Percentiles rank a stretch among this genome's conserved stretches.
Conservation (phyloP, 441 rosid species). For the Isatis lusitanica region DNA sequence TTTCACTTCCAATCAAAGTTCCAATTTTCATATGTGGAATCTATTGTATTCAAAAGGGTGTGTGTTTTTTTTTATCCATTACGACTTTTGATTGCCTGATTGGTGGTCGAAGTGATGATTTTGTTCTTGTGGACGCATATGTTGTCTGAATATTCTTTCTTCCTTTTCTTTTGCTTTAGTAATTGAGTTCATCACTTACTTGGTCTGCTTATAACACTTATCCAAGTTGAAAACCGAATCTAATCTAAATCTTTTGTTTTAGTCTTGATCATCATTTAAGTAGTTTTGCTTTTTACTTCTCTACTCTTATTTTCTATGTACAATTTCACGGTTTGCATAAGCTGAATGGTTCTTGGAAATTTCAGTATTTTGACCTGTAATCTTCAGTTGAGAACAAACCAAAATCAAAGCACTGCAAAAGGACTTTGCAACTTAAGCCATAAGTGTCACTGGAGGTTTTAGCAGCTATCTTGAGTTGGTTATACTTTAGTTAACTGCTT, state of each 20-base stretch:
- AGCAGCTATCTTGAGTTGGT: conserved; percentile 5
- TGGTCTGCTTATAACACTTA: conserved; percentile 11
- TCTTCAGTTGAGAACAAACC: background rate
- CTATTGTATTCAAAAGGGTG: conserved; percentile 17
- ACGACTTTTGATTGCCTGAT: background rate
- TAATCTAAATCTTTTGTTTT: conserved; percentile 5
- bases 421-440: background rate
- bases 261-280: conserved; percentile 15
- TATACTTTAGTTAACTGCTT: conserved; percentile 5
- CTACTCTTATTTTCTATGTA: background rate
- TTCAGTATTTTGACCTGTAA: background rate
- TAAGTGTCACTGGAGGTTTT: background rate
- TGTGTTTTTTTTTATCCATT: background rate
- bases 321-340: background rate
- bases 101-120: conserved; percentile 13
- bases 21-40: conserved; percentile 2
- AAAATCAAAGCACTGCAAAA: background rate
- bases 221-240: conserved; percentile 8
- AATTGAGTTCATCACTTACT: background rate
- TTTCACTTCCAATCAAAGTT: conserved; percentile 1
- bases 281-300: background rate
- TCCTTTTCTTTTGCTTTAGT: background rate
- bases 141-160: conserved; percentile 36
- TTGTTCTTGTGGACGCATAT: conserved; percentile 13
- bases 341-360: background rate